These are phyloP conservation scores for Herpetomonas tarakana DNA, from an alignment of 208 protist genomes.

Conservation along the genomic window DNA sequence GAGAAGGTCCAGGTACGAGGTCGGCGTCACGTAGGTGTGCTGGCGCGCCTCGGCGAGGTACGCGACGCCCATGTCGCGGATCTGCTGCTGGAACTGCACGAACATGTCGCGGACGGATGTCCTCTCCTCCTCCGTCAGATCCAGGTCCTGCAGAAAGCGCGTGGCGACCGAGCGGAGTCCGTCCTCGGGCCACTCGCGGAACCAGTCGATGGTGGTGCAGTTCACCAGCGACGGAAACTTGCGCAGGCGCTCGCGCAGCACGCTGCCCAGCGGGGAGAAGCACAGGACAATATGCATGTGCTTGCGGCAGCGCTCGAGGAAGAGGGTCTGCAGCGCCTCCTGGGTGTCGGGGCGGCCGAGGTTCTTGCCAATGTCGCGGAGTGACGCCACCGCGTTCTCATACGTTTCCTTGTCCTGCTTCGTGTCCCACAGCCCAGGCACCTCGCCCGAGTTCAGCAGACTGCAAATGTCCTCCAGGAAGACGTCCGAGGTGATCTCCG, in stretches of 20 bases:
- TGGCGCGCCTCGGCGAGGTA: constrained; percentile 91
- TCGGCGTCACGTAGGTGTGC: constrained; percentile 95
- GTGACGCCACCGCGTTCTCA: constrained; percentile 81
- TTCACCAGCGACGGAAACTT: constrained; percentile 98
- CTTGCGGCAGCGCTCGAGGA: constrained; percentile 91
- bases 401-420: constrained; percentile 92
- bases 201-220: constrained; percentile 99
- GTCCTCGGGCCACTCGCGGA: constrained; percentile 95
- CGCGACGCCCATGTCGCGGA: constrained; percentile 66
- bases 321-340: constrained; percentile 84
- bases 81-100: constrained; percentile 89
- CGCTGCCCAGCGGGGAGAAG: constrained; percentile 96
- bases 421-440: constrained; percentile 93
- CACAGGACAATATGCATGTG: constrained; percentile 96
- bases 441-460: constrained; percentile 96
- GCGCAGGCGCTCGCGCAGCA: constrained; percentile 93
- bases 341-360: constrained; percentile 81
- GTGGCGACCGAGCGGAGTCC: constrained; percentile 91
- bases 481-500: constrained; percentile 93
- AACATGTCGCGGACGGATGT: constrained; percentile 85
- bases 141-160: constrained; percentile 82
- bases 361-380: constrained; percentile 81
- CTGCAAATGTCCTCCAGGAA: constrained; percentile 98
- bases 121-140: constrained; percentile 71
- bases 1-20: constrained; percentile 95